Conservation (phyloP, 192 early-diverging fungal species). For the Lobosporangium transversale region DNA sequence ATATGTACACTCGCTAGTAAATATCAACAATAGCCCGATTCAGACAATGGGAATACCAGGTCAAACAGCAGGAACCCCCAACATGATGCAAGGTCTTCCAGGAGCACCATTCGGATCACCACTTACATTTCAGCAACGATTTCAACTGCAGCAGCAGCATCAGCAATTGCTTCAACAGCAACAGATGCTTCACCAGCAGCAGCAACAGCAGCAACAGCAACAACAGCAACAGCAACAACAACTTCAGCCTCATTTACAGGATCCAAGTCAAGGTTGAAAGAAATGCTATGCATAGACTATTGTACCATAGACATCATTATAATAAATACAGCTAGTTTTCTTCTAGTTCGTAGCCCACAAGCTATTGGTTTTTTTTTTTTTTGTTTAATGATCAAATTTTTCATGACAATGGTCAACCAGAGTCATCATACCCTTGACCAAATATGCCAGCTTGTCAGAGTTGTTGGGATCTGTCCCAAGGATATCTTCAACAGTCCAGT, state of each 20-base stretch:
- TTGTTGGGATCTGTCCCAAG: constrained; percentile 10
- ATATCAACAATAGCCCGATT: constrained; percentile 23
- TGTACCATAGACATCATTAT: no score
- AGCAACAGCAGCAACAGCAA: constrained; percentile 32
- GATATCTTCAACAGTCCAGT: constrained; percentile 25
- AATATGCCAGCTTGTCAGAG: constrained; percentile 8
- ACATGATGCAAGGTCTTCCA: constrained; percentile 18
- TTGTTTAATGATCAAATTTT: neutral
- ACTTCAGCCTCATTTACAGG: no score
- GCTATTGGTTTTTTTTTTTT: no score
- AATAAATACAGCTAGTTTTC: no score
- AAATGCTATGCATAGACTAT: no score
- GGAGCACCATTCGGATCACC: constrained; percentile 18
- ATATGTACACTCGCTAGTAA: no score
- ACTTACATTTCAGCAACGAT: constrained; percentile 12
- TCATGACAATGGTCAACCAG: constrained; percentile 38
- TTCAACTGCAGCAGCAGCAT: constrained; percentile 27
- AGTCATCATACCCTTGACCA: constrained; percentile 26
- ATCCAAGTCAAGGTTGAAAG: constrained; percentile 20
- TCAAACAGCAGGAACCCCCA: constrained; percentile 9
- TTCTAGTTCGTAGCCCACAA: no score
- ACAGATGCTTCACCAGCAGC: constrained; percentile 19
- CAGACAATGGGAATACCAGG: constrained; percentile 30
- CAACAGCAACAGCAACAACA: no score
- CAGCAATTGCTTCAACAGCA: constrained; percentile 16